Base-by-base conservation (phyloP, 2,329 filamentous ascomycete genomes). In the Aspergillus sp. region DNA sequence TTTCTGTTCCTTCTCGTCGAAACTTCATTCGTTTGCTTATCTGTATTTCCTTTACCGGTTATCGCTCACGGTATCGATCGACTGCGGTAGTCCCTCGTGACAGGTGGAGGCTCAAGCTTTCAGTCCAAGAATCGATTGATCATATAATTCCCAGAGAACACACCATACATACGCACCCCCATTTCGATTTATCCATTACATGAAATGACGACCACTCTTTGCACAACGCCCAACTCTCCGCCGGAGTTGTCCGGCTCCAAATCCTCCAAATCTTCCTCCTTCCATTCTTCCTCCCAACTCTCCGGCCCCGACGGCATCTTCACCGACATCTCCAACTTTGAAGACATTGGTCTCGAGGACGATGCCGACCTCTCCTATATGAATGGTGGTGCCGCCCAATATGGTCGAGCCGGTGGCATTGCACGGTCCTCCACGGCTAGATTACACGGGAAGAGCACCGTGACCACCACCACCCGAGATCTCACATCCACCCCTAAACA, bases 251-350 rank as follows among this genome's bases (percentile, higher is more conserved):
- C 86, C 50, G 78, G 77, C 54, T 94, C 88, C 48, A 94, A 91
- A 67, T 93, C 88, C 50, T 95, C 88, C 52, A 94, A 93, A 68
- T 90, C 89, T 27, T 94, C 88, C 5, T 95, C 89, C 39, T 86
- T 91, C 59, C 85, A 85, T 56, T 95, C 90, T 32, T 83, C 86
- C 44, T 83, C 80, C 49, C 85, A 83, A 41, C 72, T 81, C 58
- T 85, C 89, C 58, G 86, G 88, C 55, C 67, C 70, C 27, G 82
- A 84, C 59, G 80, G 77, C 53, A 77, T 82, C 40, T 72, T 87
- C 37, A 77, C 82, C 41, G 88, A 95, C 60, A 79, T 85, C 45
- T 83, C 82, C 51, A 83, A 96, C 64, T 96, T 96, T 58, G 91
- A 97, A 65, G 91, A 96, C 52, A 95, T 96, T 62, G 88, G 86